phyloP scores from a whole-genome alignment of 2,329 filamentous ascomycete genomes.

The Tolypocladium cylindrosporum region DNA sequence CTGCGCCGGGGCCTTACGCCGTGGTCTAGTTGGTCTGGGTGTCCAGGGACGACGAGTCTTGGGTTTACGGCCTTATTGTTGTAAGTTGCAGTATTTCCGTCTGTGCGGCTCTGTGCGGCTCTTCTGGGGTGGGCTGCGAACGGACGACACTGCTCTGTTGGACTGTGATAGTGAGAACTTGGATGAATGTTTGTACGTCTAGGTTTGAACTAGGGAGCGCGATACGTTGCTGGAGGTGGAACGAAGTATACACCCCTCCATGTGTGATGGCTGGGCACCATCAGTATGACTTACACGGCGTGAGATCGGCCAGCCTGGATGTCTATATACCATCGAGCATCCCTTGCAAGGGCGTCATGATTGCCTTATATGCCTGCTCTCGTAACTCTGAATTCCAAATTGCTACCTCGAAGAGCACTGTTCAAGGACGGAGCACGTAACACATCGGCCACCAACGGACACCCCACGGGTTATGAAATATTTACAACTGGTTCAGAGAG shows the following conservation, averaged over 20 bases:
- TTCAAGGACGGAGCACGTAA: no score
- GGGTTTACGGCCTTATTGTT: not conserved
- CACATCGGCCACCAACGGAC: no score
- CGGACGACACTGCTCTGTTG: not conserved
- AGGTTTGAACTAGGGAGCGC: not conserved
- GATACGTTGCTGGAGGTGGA: not conserved
- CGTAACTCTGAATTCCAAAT: no score
- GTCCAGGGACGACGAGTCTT: not conserved
- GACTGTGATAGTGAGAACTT: not conserved
- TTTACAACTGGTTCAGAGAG: no score
- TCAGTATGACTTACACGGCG: not conserved
- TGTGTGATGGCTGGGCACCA: not conserved
- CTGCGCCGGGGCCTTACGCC: not conserved
- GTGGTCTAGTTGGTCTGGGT: no score
- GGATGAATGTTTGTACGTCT: not conserved
- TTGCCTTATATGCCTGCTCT: not conserved
- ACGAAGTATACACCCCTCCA: not conserved
- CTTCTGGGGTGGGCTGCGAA: no score
- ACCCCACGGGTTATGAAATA: no score
- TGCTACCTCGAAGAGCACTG: no score
- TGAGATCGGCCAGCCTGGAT: not conserved
- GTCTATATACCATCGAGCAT: not conserved
- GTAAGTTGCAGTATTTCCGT: not conserved
- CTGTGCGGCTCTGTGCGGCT: not conserved
- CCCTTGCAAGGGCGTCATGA: not conserved